phyloP scores from a whole-genome alignment of 345 rosid species.

The Jatropha curcas region DNA sequence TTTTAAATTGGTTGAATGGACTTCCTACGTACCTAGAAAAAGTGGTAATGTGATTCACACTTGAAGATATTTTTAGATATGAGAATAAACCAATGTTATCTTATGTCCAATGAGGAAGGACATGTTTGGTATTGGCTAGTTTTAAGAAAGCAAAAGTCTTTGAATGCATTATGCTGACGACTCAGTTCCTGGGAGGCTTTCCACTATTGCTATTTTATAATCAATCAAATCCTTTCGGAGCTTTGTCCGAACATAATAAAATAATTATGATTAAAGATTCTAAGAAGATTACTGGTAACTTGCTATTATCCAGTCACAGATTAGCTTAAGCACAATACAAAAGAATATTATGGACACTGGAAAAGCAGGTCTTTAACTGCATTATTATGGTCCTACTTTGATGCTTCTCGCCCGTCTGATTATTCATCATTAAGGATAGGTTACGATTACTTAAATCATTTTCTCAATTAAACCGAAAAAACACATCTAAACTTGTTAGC shows the following conservation, averaged over 20 bases:
- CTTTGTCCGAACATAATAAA: background rate
- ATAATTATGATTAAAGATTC: slow-evolving; percentile 5
- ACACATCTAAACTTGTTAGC: background rate
- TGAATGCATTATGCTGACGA: background rate
- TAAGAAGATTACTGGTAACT: background rate
- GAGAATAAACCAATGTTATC: no score
- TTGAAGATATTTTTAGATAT: no score
- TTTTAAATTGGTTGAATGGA: no score
- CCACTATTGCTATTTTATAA: slow-evolving; percentile 4
- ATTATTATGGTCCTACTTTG: background rate
- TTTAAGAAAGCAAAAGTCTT: background rate
- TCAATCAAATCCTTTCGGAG: background rate
- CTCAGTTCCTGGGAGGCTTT: background rate
- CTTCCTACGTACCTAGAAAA: no score
- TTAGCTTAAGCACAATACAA: background rate
- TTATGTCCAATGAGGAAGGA: no score
- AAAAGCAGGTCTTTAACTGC: background rate
- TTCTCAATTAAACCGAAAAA: background rate
- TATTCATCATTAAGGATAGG: background rate
- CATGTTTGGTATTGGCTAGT: background rate
- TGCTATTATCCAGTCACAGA: background rate
- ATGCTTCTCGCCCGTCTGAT: background rate
- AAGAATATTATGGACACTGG: background rate
- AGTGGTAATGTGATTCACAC: no score
- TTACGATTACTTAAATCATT: slow-evolving; percentile 9